A percentile compares a stretch with the other conserved stretches of the same genome.
Evolutionary conservation across 108 stramenopile genomes (phyloP).

Genomic region (Cyclostephanos tholiformis): DNA sequence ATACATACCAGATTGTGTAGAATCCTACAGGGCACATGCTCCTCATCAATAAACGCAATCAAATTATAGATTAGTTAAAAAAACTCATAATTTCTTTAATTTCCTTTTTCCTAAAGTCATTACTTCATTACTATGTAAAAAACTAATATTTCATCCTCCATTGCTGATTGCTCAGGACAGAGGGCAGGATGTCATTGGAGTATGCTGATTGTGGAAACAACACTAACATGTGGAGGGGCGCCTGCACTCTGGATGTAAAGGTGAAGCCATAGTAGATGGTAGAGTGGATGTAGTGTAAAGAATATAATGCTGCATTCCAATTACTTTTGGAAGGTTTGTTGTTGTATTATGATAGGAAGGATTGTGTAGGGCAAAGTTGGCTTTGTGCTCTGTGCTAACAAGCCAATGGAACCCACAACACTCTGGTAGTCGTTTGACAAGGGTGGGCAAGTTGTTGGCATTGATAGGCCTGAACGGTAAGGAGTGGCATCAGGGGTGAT

Average conservation of each 20-base stretch:
- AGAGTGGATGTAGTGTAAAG: slow-evolving; percentile 11
- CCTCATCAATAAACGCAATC: no score
- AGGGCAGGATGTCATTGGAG: background rate
- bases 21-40: no score
- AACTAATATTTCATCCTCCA: no score
- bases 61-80: no score
- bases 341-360: slow-evolving; percentile 17
- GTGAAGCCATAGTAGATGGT: slow-evolving; percentile 19
- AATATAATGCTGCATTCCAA: slow-evolving; percentile 8
- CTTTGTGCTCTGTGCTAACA: slow-evolving; percentile 16
- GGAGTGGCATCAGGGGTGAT: slow-evolving; percentile 25
- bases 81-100: no score
- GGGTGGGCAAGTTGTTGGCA: slow-evolving; percentile 12
- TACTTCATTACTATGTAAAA: no score
- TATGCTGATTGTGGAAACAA: background rate
- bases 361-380: slow-evolving; percentile 12
- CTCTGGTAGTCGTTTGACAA: slow-evolving; percentile 19
- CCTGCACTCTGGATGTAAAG: background rate
- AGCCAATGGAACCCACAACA: slow-evolving; percentile 24
- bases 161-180: no score
- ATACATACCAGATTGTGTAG: no score
- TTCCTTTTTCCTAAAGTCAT: no score
- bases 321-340: background rate
- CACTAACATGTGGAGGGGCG: background rate
- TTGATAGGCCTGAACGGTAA: slow-evolving; percentile 34